Percentiles rank a stretch among this genome's conserved stretches.
phyloP scores from a whole-genome alignment of 2,329 filamentous ascomycete species.

The Cryphonectria japonica region DNA sequence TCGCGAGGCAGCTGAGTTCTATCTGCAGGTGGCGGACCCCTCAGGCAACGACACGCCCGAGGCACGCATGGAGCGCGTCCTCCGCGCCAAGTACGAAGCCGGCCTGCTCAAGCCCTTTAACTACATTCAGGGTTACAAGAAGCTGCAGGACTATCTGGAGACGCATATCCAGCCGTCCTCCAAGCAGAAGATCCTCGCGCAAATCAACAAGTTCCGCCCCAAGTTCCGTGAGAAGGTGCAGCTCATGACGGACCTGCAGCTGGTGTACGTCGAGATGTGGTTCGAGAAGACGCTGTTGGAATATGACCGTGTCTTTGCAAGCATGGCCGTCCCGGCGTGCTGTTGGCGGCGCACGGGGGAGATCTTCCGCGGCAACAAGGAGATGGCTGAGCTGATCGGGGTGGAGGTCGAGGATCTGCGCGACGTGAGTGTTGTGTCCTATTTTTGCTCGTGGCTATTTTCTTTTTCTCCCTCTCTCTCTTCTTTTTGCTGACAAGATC shows the following conservation, averaged over 20 bases:
- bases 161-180: constrained; percentile 79
- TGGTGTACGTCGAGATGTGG: constrained; percentile 98
- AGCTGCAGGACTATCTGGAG: constrained; percentile 90
- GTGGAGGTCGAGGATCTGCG: constrained; percentile 88
- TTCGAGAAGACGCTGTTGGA: constrained; percentile 97
- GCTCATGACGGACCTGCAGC: constrained; percentile 86
- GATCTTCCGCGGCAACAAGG: constrained; percentile 96
- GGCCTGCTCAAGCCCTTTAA: constrained; percentile 96
- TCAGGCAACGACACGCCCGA: constrained; percentile 84
- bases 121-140: constrained; percentile 94
- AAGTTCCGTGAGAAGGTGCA: constrained; percentile 97
- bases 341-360: constrained; percentile 97
- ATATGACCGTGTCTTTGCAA: constrained; percentile 97
- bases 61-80: constrained; percentile 91
- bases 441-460: constrained; percentile 14
- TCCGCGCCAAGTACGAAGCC: constrained; percentile 95
- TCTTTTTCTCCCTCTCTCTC: not conserved
- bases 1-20: constrained; percentile 75
- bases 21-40: constrained; percentile 94
- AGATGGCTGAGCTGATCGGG: constrained; percentile 96
- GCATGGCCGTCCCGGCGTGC: constrained; percentile 97
- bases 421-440: constrained; percentile 68
- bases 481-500: constrained; percentile 18
- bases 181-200: constrained; percentile 88
- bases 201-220: constrained; percentile 89